phyloP scores from a whole-genome alignment of 495 filamentous ascomycete species.

The Xeromyces bisporus region DNA sequence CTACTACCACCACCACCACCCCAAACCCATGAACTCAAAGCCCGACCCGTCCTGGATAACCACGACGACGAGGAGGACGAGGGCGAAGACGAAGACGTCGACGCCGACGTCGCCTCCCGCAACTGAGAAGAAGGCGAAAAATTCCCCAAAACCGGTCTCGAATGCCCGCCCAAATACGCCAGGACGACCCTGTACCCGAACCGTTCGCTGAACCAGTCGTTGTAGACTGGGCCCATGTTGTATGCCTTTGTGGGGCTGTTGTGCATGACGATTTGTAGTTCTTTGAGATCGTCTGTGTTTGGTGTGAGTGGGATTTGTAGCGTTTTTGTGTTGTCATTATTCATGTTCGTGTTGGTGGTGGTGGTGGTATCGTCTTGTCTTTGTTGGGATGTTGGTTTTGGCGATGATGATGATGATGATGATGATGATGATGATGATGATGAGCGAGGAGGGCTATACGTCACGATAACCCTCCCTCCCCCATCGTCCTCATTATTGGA shows the following conservation, averaged over 20 bases:
- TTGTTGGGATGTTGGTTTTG: too few species aligned
- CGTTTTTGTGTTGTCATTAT: slow-evolving; percentile 6
- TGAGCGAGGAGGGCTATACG: slow-evolving; percentile 34
- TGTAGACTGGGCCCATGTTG: slow-evolving; percentile 48
- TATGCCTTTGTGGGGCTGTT: slow-evolving; percentile 44
- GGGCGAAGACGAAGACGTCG: too few species aligned
- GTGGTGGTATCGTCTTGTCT: too few species aligned
- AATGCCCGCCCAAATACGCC: slow-evolving; percentile 49
- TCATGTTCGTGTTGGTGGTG: slow-evolving; percentile 6
- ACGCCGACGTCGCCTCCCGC: too few species aligned
- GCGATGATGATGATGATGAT: too few species aligned
- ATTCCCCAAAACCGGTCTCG: slow-evolving; percentile 46
- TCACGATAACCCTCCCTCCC: slow-evolving; percentile 34
- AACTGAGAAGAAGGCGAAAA: too few species aligned
- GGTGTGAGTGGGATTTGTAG: slow-evolving; percentile 47
- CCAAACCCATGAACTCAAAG: too few species aligned
- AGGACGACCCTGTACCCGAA: slow-evolving; percentile 53
- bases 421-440: too few species aligned
- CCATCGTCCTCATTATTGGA: too few species aligned
- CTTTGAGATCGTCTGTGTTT: slow-evolving; percentile 28
- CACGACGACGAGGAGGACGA: too few species aligned
- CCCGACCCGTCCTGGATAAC: too few species aligned
- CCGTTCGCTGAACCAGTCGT: slow-evolving; percentile 55
- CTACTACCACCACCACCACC: not conserved
- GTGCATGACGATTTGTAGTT: slow-evolving; percentile 43